Conservation (phyloP, 352 stramenopile species). For the Plasmopara viticola region DNA sequence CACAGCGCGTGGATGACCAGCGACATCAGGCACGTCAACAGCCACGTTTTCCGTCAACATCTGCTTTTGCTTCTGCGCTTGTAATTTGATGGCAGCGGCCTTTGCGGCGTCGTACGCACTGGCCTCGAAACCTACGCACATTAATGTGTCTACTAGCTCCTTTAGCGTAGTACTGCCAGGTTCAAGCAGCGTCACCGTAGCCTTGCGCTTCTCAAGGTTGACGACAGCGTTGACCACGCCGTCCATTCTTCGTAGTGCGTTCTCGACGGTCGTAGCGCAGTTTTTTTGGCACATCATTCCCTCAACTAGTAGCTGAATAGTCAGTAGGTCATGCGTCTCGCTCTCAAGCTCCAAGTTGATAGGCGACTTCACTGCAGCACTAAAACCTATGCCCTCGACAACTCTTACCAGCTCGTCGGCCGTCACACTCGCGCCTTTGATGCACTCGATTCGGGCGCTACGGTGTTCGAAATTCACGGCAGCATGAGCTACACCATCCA, state of each 20-base stretch:
- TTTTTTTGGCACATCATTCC: slow-evolving; percentile 96
- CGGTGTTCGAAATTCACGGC: slow-evolving; percentile 59
- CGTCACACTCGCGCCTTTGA: slow-evolving; percentile 28
- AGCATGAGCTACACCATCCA: slow-evolving; percentile 61
- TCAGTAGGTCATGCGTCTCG: neutral
- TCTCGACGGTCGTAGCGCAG: slow-evolving; percentile 88
- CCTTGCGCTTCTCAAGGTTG: slow-evolving; percentile 61
- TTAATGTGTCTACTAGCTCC: slow-evolving; percentile 67
- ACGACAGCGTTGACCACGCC: slow-evolving; percentile 68
- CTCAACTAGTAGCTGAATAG: slow-evolving; percentile 74
- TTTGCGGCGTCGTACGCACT: slow-evolving; percentile 47
- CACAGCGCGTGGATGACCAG: slow-evolving; percentile 56
- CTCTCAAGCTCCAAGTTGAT: neutral
- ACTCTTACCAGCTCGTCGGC: slow-evolving; percentile 57
- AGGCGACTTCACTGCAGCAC: slow-evolving; percentile 36
- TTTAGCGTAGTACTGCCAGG: slow-evolving; percentile 45
- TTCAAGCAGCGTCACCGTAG: slow-evolving; percentile 44
- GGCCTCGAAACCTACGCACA: slow-evolving; percentile 64
- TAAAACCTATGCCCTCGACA: slow-evolving; percentile 74
- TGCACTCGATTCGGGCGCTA: slow-evolving; percentile 52
- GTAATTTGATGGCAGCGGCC: slow-evolving; percentile 44
- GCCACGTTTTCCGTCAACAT: slow-evolving; percentile 20
- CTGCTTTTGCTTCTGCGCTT: slow-evolving; percentile 28
- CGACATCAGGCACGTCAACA: slow-evolving; percentile 27
- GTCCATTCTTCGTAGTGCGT: slow-evolving; percentile 67